Conservation (phyloP, 2,329 filamentous ascomycete species). For the Alternaria postmessia region DNA sequence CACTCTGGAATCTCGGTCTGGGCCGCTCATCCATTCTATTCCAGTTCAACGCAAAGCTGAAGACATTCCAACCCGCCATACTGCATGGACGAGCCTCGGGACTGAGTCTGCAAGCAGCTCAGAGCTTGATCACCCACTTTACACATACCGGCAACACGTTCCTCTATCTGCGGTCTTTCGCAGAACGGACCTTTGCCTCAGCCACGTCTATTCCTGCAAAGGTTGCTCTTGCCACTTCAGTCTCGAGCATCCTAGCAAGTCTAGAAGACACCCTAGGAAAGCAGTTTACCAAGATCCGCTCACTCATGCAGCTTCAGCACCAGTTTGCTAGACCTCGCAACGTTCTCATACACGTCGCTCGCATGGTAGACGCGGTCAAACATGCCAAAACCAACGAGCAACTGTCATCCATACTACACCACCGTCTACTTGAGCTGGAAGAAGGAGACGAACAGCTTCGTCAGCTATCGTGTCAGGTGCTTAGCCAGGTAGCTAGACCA, state of each 20-base stretch:
- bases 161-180: slow-evolving; percentile 46
- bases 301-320: slow-evolving; percentile 53
- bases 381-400: slow-evolving; percentile 53
- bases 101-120: slow-evolving; percentile 56
- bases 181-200: slow-evolving; percentile 48
- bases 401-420: slow-evolving; percentile 49
- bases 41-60: slow-evolving; percentile 62
- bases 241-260: slow-evolving; percentile 51
- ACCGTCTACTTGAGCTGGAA: slow-evolving; percentile 60
- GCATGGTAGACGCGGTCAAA: slow-evolving; percentile 57
- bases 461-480: slow-evolving; percentile 71
- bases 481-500: slow-evolving; percentile 69
- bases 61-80: slow-evolving; percentile 61
- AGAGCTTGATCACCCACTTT: slow-evolving; percentile 62
- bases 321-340: slow-evolving; percentile 56
- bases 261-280: slow-evolving; percentile 52
- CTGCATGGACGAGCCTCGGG: slow-evolving; percentile 60
- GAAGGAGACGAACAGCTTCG: slow-evolving; percentile 69
- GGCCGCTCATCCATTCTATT: slow-evolving; percentile 79
- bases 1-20: slow-evolving; percentile 71
- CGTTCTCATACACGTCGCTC: slow-evolving; percentile 63
- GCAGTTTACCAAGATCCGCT: slow-evolving; percentile 35
- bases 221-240: slow-evolving; percentile 54
- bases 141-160: slow-evolving; percentile 50
- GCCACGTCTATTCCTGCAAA: slow-evolving; percentile 48